A percentile compares a stretch with the other conserved stretches of the same genome.
phyloP scores from a whole-genome alignment of 345 rosid species.

The Excoecaria cochinchinensis region DNA sequence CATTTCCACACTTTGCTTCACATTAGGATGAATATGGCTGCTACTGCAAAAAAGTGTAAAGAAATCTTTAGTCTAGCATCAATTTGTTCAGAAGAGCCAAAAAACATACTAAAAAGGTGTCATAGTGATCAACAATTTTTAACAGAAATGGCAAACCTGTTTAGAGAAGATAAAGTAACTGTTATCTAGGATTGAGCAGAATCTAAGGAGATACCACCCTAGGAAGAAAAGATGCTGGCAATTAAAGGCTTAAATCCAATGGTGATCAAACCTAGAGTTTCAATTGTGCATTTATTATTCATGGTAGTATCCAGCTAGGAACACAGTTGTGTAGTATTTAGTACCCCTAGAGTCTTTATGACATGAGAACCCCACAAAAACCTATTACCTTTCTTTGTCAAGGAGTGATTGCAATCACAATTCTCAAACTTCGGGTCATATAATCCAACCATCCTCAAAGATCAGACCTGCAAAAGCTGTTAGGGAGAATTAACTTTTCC shows the following conservation, averaged over 20 bases:
- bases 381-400: neutral
- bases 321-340: too few relatives aligned
- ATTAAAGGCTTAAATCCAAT: neutral
- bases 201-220: neutral
- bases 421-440: too few relatives aligned
- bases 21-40: constrained; percentile 35
- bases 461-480: too few relatives aligned
- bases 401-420: too few relatives aligned
- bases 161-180: neutral
- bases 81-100: neutral
- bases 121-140: constrained; percentile 2
- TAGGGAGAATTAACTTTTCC: too few relatives aligned
- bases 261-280: too few relatives aligned
- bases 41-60: constrained; percentile 34
- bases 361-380: neutral
- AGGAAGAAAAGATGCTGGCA: neutral
- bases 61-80: constrained; percentile 1
- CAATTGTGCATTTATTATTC: too few relatives aligned
- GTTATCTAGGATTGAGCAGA: neutral
- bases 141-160: neutral
- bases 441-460: too few relatives aligned
- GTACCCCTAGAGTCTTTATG: neutral
- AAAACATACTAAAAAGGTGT: constrained; percentile 5
- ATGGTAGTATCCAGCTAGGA: neutral
- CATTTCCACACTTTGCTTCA: constrained; percentile 41